Evolutionary conservation across 2,329 filamentous ascomycete species (phyloP).

Genomic region (Mycosphaerella sp.): DNA sequence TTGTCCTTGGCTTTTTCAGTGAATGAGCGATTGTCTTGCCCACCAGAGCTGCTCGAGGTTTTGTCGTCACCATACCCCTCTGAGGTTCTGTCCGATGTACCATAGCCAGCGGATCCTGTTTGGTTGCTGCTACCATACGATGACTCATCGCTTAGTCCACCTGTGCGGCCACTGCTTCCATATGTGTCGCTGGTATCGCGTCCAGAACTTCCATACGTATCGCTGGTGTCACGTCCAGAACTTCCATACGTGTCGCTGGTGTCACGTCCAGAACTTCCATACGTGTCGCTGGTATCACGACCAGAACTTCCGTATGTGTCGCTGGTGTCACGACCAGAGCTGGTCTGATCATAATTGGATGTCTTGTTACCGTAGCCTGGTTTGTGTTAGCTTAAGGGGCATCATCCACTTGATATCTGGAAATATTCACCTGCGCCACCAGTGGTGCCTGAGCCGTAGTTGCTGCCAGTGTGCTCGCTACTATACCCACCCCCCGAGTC

Average conservation of each 20-base stretch:
- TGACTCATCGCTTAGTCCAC: too few species aligned
- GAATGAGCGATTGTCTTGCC: neutral
- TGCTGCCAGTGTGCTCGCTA: conserved; percentile 45
- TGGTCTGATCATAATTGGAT: neutral
- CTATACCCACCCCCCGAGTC: conserved; percentile 5
- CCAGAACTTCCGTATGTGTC: neutral
- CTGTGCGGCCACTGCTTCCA: neutral
- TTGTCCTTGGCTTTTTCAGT: conserved; percentile 6
- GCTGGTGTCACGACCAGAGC: neutral
- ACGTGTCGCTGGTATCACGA: neutral
- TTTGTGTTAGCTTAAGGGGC: neutral
- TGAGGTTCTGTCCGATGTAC: neutral
- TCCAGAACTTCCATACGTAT: neutral
- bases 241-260: neutral
- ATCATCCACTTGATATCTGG: neutral
- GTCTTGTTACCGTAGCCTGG: neutral
- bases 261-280: neutral
- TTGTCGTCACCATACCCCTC: neutral
- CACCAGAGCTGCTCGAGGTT: neutral
- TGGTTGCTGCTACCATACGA: neutral
- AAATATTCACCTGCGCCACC: conserved; percentile 8
- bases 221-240: neutral
- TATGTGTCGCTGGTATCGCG: neutral
- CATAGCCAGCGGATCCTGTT: neutral
- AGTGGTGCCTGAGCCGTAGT: conserved; percentile 5